Evolutionary conservation across 805 yeast genomes (phyloP).

Genomic region (Metschnikowia kofuensis): DNA sequence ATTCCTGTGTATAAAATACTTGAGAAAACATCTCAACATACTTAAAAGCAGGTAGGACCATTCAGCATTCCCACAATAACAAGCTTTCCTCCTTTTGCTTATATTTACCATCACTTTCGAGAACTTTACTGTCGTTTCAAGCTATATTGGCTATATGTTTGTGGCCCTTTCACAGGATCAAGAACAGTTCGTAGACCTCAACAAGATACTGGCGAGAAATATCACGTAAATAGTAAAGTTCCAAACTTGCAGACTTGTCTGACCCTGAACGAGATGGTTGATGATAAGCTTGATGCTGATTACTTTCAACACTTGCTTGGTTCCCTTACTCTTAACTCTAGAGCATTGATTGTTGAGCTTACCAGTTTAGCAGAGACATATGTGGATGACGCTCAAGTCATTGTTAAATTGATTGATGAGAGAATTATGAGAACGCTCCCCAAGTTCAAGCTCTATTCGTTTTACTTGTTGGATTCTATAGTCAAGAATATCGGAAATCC

Average conservation of each 20-base stretch:
- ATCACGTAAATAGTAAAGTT: slow-evolving; percentile 3
- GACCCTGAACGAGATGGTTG: slow-evolving; percentile 8
- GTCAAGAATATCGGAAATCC: slow-evolving; percentile 44
- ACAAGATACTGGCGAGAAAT: slow-evolving; percentile 2
- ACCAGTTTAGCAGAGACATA: slow-evolving; percentile 36
- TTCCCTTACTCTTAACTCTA: slow-evolving; percentile 35
- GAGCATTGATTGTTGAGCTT: slow-evolving; percentile 38
- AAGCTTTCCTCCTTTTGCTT: not conserved
- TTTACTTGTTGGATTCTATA: slow-evolving; percentile 42
- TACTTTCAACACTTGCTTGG: slow-evolving; percentile 30
- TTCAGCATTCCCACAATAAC: not conserved
- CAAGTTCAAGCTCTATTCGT: slow-evolving; percentile 30
- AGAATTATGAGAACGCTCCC: slow-evolving; percentile 38
- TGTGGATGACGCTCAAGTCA: slow-evolving; percentile 31
- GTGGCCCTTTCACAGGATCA: not conserved
- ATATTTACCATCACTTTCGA: not conserved
- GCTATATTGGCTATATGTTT: not conserved
- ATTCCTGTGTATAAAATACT: not conserved
- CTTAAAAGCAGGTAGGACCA: too few species aligned
- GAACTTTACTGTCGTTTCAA: not conserved
- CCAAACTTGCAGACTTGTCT: too few species aligned
- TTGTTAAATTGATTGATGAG: slow-evolving; percentile 33
- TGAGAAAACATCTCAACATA: not conserved
- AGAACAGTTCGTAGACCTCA: slow-evolving; percentile 9
- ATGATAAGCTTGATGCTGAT: slow-evolving; percentile 26